Evolutionary conservation across 1,139 yeast genomes (phyloP), one percentile per base, ranked within the genome.

Genomic region (Pichia sp.): DNA sequence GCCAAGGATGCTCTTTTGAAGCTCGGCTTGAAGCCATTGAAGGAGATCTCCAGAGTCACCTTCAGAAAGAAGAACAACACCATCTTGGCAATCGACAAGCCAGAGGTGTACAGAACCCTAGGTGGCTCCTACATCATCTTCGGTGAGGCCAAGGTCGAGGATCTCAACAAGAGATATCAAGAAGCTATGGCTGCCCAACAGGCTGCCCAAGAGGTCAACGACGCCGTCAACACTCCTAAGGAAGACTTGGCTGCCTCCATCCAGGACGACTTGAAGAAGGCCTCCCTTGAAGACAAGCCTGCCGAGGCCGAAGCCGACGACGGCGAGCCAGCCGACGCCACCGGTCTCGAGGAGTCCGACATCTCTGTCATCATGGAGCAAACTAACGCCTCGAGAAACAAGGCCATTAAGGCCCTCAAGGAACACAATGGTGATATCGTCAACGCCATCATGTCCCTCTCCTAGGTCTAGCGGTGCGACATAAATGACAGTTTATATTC

Each of bases 141-240:
- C 69, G 99, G 99, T 76, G 98, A 92, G 78, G 96, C 97, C 72
- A 89, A 90, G 83, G 88, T 89, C 65, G 97, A 90, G 73, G 95
- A 90, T 78, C 76, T 87, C 75, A 84, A 85, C 78, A 84, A 87
- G 76, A 85, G 90, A 81, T 78, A 80, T 67, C 84, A 84, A 64
- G 85, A 81, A 73, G 83, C 88, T 63, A 85, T 83, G 73, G 86
- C 84, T 70, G 88, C 89, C 65, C 85, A 83, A 71, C 77, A 78
- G 66, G 80, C 82, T 70, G 85, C 85, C 62, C 75, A 72, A 60
- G 72, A 70, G 54, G 74, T 70, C 41, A 68, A 66, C 52, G 68
- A 67, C 51, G 71, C 72, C 59, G 56, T 54, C 45, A 55, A 56
- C 44, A 55, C 56, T 15, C 56, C 58, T 54, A 74, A 79, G 62